phyloP scores from a whole-genome alignment of 2,329 filamentous ascomycete species.

The Exophiala viscosa region DNA sequence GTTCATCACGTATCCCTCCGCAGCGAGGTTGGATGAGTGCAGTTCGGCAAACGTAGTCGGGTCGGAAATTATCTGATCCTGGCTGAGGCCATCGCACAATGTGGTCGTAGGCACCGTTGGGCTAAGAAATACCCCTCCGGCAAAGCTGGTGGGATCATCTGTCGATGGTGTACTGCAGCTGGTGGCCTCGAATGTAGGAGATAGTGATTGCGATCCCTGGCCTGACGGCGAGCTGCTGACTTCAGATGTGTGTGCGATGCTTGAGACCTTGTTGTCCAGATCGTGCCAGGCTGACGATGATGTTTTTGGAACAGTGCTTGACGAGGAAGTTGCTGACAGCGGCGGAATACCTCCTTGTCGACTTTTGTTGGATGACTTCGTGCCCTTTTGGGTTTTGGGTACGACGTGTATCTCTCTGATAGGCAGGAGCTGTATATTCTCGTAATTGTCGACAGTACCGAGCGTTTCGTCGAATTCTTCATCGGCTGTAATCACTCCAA shows the following conservation, averaged over 20 bases:
- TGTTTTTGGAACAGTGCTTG: too few species aligned
- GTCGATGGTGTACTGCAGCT: not conserved
- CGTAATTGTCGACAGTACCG: not conserved
- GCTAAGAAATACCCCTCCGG: not conserved
- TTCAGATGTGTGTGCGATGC: not conserved
- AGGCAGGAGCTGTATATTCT: not conserved
- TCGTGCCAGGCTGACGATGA: too few species aligned
- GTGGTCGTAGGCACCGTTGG: not conserved
- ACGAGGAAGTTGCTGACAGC: not conserved
- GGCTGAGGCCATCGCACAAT: not conserved
- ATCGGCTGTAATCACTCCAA: constrained; percentile 25
- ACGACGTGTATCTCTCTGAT: not conserved
- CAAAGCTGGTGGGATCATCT: not conserved
- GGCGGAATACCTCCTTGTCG: not conserved
- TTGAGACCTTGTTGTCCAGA: not conserved
- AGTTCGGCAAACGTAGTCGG: not conserved
- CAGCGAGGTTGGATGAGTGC: not conserved
- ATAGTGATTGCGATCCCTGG: not conserved
- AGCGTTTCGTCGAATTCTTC: constrained; percentile 13
- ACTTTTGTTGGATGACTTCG: not conserved
- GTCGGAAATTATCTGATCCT: not conserved
- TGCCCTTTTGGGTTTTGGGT: not conserved
- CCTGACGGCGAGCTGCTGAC: not conserved
- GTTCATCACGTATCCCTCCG: not conserved
- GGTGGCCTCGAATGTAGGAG: not conserved